Percentiles rank a stretch among this genome's conserved stretches.
phyloP scores from a whole-genome alignment of 768 basidiomycete species.

The Suillus plorans region DNA sequence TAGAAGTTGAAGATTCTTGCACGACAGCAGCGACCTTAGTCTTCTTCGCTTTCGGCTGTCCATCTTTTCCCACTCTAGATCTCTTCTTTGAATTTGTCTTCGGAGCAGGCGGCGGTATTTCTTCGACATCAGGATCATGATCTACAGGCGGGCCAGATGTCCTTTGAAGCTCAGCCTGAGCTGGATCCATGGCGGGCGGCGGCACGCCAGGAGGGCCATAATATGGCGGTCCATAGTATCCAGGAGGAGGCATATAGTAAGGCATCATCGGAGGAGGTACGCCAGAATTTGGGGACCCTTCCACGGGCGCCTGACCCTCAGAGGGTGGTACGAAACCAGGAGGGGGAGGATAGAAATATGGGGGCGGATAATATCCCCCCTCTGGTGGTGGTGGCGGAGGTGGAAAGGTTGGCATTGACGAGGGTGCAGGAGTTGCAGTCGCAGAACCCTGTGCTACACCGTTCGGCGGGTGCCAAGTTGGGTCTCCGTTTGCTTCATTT shows the following conservation, averaged over 20 bases:
- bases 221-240: slow-evolving; percentile 36
- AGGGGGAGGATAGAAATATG: slow-evolving; percentile 42
- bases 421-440: slow-evolving; percentile 19
- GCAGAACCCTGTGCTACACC: slow-evolving; percentile 18
- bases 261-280: slow-evolving; percentile 31
- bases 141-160: slow-evolving; percentile 21
- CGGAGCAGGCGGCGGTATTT: slow-evolving; percentile 19
- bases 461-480: slow-evolving; percentile 32
- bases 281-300: slow-evolving; percentile 31
- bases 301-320: slow-evolving; percentile 34
- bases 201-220: slow-evolving; percentile 30
- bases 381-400: slow-evolving; percentile 33
- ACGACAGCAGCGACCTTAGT: slow-evolving; percentile 17
- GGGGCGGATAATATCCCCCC: slow-evolving; percentile 34
- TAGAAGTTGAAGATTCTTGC: slow-evolving; percentile 21
- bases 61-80: slow-evolving; percentile 28
- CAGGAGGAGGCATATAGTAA: slow-evolving; percentile 39
- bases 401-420: slow-evolving; percentile 27
- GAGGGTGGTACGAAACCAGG: slow-evolving; percentile 40
- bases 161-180: slow-evolving; percentile 20
- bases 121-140: slow-evolving; percentile 8
- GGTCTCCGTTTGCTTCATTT: slow-evolving; percentile 22
- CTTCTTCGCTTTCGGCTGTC: slow-evolving; percentile 33
- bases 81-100: slow-evolving; percentile 28
- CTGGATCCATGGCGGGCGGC: slow-evolving; percentile 31